Percentiles rank a stretch among this genome's conserved stretches.
Conservation (phyloP, 805 yeast genomes). For the Candida fluviatilis region DNA sequence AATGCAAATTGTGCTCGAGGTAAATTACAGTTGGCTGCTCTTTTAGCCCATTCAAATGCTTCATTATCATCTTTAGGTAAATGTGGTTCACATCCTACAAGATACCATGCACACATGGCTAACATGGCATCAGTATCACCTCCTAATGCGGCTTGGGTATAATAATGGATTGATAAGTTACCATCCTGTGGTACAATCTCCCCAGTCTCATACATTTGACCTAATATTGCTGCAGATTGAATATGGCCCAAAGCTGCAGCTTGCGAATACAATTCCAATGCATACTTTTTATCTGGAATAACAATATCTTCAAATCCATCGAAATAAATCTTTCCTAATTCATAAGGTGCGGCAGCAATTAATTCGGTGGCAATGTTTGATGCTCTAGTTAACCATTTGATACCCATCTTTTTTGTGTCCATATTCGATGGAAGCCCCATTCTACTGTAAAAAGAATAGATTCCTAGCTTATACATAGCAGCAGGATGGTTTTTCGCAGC, state of each 20-base stretch:
- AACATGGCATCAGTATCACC: slow-evolving; percentile 91
- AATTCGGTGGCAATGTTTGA: slow-evolving; percentile 77
- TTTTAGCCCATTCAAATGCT: slow-evolving; percentile 91
- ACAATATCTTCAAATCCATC: slow-evolving; percentile 84
- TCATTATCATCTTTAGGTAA: slow-evolving; percentile 75
- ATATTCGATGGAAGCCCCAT: slow-evolving; percentile 75
- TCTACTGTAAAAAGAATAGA: slow-evolving; percentile 75
- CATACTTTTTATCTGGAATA: slow-evolving; percentile 77
- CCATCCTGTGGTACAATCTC: slow-evolving; percentile 73
- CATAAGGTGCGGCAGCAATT: slow-evolving; percentile 92
- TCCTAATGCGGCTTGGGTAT: slow-evolving; percentile 82
- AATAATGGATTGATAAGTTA: slow-evolving; percentile 84
- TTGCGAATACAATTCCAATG: slow-evolving; percentile 78
- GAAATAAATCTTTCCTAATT: slow-evolving; percentile 79
- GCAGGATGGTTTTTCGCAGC: slow-evolving; percentile 92
- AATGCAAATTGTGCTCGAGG: slow-evolving; percentile 83
- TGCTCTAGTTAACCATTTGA: slow-evolving; percentile 90
- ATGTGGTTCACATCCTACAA: slow-evolving; percentile 85
- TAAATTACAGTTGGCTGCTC: slow-evolving; percentile 72
- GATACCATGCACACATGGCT: slow-evolving; percentile 94
- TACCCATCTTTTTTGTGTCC: slow-evolving; percentile 76
- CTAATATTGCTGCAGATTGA: slow-evolving; percentile 75
- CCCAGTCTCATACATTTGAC: slow-evolving; percentile 81
- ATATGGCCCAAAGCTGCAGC: slow-evolving; percentile 86
- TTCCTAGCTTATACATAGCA: slow-evolving; percentile 92